Conservation (phyloP, 805 yeast species). For the Metschnikowia reukaufii region DNA sequence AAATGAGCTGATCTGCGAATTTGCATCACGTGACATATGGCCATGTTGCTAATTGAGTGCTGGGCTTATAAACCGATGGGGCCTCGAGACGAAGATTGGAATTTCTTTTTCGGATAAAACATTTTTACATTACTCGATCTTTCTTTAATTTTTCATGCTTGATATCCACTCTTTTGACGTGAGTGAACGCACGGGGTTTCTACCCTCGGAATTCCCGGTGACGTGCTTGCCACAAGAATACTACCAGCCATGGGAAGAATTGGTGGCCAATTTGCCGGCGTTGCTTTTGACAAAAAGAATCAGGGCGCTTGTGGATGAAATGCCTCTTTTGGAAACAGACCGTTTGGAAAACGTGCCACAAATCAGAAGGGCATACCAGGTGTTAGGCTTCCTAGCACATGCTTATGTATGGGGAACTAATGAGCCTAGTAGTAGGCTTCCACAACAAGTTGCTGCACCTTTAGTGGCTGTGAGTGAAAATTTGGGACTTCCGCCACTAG, state of each 20-base stretch:
- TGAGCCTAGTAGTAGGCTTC: constrained; percentile 60
- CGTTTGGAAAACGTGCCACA: constrained; percentile 48
- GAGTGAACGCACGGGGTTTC: constrained; percentile 70
- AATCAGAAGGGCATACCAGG: constrained; percentile 75
- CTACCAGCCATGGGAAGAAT: constrained; percentile 74
- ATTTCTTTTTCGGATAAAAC: too few relatives aligned
- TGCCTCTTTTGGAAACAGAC: constrained; percentile 57
- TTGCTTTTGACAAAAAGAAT: constrained; percentile 65
- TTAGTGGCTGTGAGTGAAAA: constrained; percentile 55
- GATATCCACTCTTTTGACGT: constrained; percentile 64
- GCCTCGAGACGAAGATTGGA: background rate
- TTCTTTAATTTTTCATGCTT: constrained; percentile 11
- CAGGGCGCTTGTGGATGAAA: constrained; percentile 58
- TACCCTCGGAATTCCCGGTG: constrained; percentile 70
- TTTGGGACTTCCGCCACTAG: constrained; percentile 79
- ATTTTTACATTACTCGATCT: background rate
- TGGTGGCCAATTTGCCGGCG: constrained; percentile 69
- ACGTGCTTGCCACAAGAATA: constrained; percentile 57
- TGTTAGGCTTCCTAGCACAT: constrained; percentile 78
- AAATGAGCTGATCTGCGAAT: constrained; percentile 5
- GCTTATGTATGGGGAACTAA: constrained; percentile 88
- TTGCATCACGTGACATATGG: constrained; percentile 5
- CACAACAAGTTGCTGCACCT: constrained; percentile 69
- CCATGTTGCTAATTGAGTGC: background rate
- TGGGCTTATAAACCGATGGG: background rate